Evolutionary conservation across 2,329 filamentous ascomycete genomes (phyloP).

Genomic region (Cercospora beticola): DNA sequence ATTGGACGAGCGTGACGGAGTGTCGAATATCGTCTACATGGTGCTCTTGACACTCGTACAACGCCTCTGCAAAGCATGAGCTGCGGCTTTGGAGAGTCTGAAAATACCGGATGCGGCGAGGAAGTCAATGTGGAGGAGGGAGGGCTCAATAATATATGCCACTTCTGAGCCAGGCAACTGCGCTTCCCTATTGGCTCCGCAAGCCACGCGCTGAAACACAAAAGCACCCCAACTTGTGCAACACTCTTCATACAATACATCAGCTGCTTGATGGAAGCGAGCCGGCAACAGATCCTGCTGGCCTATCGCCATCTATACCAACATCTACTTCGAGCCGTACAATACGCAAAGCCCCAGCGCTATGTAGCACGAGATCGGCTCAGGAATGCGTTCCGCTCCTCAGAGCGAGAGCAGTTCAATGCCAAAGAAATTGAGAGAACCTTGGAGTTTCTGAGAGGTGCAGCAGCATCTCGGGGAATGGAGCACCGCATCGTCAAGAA

Average conservation of each 20-base stretch:
- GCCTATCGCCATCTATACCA: slow-evolving; percentile 69
- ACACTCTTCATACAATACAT: background rate
- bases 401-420: slow-evolving; percentile 50
- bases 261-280: slow-evolving; percentile 16
- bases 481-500: slow-evolving; percentile 74
- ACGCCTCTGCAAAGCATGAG: slow-evolving; percentile 22
- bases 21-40: slow-evolving; percentile 21
- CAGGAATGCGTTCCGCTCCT: slow-evolving; percentile 58
- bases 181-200: background rate
- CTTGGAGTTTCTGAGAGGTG: slow-evolving; percentile 67
- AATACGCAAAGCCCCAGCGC: slow-evolving; percentile 68
- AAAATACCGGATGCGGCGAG: background rate
- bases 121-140: background rate
- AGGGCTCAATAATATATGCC: background rate
- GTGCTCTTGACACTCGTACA: slow-evolving; percentile 7
- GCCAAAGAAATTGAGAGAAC: slow-evolving; percentile 61
- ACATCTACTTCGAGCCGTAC: slow-evolving; percentile 65
- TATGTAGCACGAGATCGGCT: slow-evolving; percentile 57
- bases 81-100: background rate
- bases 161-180: background rate
- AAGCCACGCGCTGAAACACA: background rate
- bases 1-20: slow-evolving; percentile 21
- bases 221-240: background rate
- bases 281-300: slow-evolving; percentile 22
- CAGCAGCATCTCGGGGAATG: slow-evolving; percentile 61